These are phyloP conservation scores for Ogataea wickerhamii DNA, from an alignment of 805 yeast genomes.

Conservation along the genomic window DNA sequence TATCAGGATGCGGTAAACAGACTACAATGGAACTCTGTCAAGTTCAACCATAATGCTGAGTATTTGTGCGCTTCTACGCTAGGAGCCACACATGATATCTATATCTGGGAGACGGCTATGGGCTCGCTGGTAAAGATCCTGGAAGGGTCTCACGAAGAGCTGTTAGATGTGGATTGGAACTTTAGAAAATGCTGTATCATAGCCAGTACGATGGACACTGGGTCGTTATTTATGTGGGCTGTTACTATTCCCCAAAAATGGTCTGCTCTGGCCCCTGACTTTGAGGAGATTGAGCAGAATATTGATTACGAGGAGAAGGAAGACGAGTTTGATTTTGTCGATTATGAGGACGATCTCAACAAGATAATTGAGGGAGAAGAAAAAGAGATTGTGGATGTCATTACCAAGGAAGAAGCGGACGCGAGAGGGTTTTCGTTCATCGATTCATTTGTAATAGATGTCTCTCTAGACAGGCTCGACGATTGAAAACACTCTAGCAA, in stretches of 20 bases:
- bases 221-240: constrained; percentile 79
- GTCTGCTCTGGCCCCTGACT: constrained; percentile 96
- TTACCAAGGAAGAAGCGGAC: constrained; percentile 59
- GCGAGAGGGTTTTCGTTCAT: constrained; percentile 66
- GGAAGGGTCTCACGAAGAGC: constrained; percentile 88
- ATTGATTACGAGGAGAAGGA: constrained; percentile 83
- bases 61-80: constrained; percentile 85
- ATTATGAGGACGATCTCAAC: constrained; percentile 60
- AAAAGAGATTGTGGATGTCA: constrained; percentile 58
- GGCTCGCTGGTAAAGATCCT: constrained; percentile 86
- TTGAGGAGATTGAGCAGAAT: constrained; percentile 90
- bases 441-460: constrained; percentile 53
- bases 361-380: constrained; percentile 63
- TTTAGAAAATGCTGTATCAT: constrained; percentile 67
- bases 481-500: constrained; percentile 1
- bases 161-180: constrained; percentile 86
- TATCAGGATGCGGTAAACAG: constrained; percentile 89
- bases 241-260: constrained; percentile 83
- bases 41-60: constrained; percentile 72
- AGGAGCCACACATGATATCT: constrained; percentile 85
- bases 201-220: constrained; percentile 83
- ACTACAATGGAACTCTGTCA: constrained; percentile 82
- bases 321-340: constrained; percentile 84
- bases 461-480: constrained; percentile 14
- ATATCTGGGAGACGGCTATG: constrained; percentile 87